Conservation (phyloP, 1,139 yeast species). For the Debaryomycetaceae sp. region DNA sequence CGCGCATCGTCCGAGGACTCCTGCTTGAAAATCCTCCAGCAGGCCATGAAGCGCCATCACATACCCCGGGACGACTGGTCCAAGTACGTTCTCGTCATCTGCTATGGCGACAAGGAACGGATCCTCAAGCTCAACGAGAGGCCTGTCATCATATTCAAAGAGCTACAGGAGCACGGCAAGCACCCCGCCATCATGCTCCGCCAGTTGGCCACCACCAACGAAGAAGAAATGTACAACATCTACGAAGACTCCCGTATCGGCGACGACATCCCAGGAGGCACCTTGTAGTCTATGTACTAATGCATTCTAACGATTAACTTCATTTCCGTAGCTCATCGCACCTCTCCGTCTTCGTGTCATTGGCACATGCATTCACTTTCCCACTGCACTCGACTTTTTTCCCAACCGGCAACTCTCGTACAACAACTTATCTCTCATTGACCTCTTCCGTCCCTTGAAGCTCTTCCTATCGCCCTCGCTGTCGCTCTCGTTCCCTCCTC, state of each 20-base stretch:
- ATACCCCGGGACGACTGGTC: conserved; percentile 82
- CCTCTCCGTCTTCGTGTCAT: too few relatives aligned
- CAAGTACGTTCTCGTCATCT: conserved; percentile 82
- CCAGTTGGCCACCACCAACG: conserved; percentile 53
- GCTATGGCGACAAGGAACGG: conserved; percentile 89
- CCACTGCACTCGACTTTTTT: too few relatives aligned
- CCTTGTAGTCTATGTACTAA: conserved; percentile 22
- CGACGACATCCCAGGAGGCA: conserved; percentile 55
- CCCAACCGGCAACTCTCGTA: too few relatives aligned
- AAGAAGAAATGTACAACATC: conserved; percentile 30
- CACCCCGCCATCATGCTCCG: conserved; percentile 93
- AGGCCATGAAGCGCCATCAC: conserved; percentile 84
- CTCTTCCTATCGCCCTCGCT: too few relatives aligned
- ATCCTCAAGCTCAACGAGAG: conserved; percentile 80
- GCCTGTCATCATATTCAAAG: conserved; percentile 87
- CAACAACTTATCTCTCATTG: too few relatives aligned
- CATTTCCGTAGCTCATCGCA: too few relatives aligned
- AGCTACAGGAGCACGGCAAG: conserved; percentile 78
- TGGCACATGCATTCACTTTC: too few relatives aligned
- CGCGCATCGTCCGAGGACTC: conserved; percentile 91
- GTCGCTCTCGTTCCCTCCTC: too few relatives aligned
- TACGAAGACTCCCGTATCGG: conserved; percentile 45
- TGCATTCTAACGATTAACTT: not conserved
- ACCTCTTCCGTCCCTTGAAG: too few relatives aligned
- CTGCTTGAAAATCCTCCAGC: conserved; percentile 82